Conservation (phyloP, 164 flowering plant species). For the Kalanchoe fedtschenkoi region DNA sequence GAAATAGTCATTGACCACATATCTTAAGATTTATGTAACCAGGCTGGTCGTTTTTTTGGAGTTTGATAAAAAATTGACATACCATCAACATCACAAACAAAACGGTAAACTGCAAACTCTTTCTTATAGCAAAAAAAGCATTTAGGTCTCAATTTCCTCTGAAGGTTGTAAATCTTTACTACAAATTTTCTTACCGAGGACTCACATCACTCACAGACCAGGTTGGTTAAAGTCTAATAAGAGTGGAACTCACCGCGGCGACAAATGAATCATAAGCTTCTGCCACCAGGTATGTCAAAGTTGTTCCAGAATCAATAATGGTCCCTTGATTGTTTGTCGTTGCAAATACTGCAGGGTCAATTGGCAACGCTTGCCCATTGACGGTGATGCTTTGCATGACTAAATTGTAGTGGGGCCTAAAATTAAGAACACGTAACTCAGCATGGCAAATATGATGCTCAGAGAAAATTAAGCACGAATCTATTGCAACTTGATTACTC, state of each 20-base stretch:
- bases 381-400: slow-evolving; percentile 53
- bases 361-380: slow-evolving; percentile 41
- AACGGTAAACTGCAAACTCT: background rate
- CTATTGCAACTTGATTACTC: background rate
- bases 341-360: slow-evolving; percentile 42
- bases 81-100: background rate
- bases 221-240: too few relatives aligned
- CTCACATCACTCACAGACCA: background rate
- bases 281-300: slow-evolving; percentile 53
- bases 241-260: slow-evolving; percentile 33
- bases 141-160: background rate
- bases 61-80: background rate
- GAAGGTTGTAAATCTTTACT: too few relatives aligned
- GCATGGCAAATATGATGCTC: too few relatives aligned
- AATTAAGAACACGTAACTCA: slow-evolving; percentile 8
- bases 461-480: background rate
- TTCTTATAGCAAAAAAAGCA: background rate
- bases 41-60: background rate
- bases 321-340: slow-evolving; percentile 48
- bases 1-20: too few relatives aligned
- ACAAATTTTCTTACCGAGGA: background rate
- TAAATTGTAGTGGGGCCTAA: slow-evolving; percentile 64
- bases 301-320: slow-evolving; percentile 62
- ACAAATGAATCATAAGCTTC: slow-evolving; percentile 60
- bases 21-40: background rate